These are phyloP conservation scores for Elsinoe australis DNA, from an alignment of 2,329 filamentous ascomycete species.

Conservation along the genomic window DNA sequence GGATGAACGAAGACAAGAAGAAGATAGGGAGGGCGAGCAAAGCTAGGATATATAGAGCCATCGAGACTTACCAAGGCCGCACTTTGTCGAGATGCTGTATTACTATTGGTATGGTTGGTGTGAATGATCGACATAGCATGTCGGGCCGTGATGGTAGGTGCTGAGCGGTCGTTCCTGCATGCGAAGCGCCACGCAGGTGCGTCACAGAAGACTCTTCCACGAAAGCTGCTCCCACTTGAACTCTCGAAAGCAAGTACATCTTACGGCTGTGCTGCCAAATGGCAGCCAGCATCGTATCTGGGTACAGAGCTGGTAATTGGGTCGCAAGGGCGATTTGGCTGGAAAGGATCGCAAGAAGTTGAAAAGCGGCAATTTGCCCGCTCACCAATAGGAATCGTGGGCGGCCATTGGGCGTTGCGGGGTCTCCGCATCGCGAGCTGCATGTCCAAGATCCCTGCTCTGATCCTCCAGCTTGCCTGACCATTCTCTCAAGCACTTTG, in stretches of 20 bases:
- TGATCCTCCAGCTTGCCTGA: neutral
- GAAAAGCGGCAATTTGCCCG: neutral
- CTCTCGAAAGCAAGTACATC: too few species aligned
- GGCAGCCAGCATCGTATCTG: too few species aligned
- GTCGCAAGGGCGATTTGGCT: too few species aligned
- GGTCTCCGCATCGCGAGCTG: neutral
- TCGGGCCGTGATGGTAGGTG: conserved; percentile 9
- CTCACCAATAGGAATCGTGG: conserved; percentile 2
- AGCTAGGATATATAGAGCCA: conserved; percentile 10
- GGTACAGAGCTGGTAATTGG: too few species aligned
- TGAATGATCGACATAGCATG: conserved; percentile 8
- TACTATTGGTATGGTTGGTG: neutral
- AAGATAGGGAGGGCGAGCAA: neutral
- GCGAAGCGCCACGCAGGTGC: neutral
- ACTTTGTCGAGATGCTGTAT: neutral
- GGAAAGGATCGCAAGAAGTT: too few species aligned
- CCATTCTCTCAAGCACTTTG: neutral
- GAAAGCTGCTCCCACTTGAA: too few species aligned
- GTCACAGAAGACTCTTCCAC: too few species aligned
- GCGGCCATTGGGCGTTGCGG: neutral
- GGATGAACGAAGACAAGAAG: neutral
- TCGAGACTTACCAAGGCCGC: neutral
- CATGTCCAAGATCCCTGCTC: conserved; percentile 2
- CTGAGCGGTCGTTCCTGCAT: conserved; percentile 7
- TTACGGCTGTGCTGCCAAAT: too few species aligned